Evolutionary conservation across 257 asterid genomes (phyloP).

Genomic region (Plantago ovata): DNA sequence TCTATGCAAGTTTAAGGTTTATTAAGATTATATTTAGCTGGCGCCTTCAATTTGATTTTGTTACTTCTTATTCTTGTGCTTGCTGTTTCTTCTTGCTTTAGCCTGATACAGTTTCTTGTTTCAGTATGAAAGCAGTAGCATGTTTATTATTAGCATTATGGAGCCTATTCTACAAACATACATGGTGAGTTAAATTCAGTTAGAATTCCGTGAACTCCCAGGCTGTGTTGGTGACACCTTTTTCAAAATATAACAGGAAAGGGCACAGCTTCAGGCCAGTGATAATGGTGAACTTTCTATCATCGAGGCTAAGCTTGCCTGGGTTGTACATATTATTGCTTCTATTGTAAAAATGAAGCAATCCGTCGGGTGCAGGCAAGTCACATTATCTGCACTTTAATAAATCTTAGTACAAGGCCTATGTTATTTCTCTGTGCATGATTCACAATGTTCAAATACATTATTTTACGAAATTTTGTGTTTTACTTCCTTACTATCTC

Average conservation of each 20-base stretch:
- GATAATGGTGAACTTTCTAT: constrained; percentile 65
- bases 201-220: constrained; percentile 4
- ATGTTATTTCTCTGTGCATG: not conserved
- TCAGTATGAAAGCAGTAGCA: constrained; percentile 94
- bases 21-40: constrained; percentile 10
- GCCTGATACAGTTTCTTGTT: constrained; percentile 27
- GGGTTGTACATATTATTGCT: constrained; percentile 95
- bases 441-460: not conserved
- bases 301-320: constrained; percentile 88
- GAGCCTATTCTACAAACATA: constrained; percentile 89
- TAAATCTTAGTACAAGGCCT: too few relatives aligned
- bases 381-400: not conserved
- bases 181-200: constrained; percentile 46
- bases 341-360: constrained; percentile 75
- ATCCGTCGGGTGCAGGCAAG: constrained; percentile 76
- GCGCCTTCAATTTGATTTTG: not conserved
- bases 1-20: constrained; percentile 95
- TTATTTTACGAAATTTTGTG: not conserved
- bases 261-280: constrained; percentile 67
- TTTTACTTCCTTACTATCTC: constrained; percentile 11
- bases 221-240: constrained; percentile 6
- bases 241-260: constrained; percentile 46
- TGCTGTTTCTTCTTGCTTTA: constrained; percentile 12
- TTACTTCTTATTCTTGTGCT: constrained; percentile 2
- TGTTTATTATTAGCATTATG: constrained; percentile 71